These are phyloP conservation scores for Pseudogymnoascus sp. DNA, from an alignment of 2,329 filamentous ascomycete genomes.

Conservation along the genomic window DNA sequence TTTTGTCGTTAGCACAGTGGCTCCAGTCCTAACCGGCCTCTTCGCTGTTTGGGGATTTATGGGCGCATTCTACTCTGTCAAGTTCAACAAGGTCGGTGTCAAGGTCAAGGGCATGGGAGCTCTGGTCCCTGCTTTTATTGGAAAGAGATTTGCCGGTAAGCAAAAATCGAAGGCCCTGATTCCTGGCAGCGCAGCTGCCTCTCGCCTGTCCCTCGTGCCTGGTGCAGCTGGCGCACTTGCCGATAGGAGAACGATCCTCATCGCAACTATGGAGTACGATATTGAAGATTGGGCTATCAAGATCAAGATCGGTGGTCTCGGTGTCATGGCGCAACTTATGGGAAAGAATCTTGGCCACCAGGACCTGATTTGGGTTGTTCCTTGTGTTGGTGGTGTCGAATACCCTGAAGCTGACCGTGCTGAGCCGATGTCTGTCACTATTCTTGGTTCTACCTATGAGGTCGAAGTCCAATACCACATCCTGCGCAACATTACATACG, in stretches of 20 bases:
- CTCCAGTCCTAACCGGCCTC: slow-evolving; percentile 44
- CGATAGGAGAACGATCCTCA: slow-evolving; percentile 49
- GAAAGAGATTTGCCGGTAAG: background rate
- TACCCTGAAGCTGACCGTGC: slow-evolving; percentile 53
- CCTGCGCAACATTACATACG: slow-evolving; percentile 59
- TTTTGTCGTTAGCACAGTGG: slow-evolving; percentile 44
- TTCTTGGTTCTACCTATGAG: slow-evolving; percentile 53
- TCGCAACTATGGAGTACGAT: slow-evolving; percentile 67
- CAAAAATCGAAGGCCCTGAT: background rate
- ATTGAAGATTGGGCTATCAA: slow-evolving; percentile 65
- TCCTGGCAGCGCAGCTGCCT: background rate
- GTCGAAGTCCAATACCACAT: slow-evolving; percentile 58
- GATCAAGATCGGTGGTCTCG: slow-evolving; percentile 64
- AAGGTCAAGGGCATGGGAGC: slow-evolving; percentile 16
- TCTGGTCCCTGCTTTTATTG: background rate
- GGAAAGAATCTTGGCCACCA: slow-evolving; percentile 57
- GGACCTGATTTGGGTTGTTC: slow-evolving; percentile 59
- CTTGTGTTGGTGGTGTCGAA: slow-evolving; percentile 55
- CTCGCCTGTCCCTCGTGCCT: background rate
- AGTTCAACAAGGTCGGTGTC: slow-evolving; percentile 52
- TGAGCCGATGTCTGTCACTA: slow-evolving; percentile 54
- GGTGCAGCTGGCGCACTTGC: background rate
- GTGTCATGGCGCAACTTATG: slow-evolving; percentile 63
- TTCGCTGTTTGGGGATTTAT: slow-evolving; percentile 48
- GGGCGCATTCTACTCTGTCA: slow-evolving; percentile 44